Evolutionary conservation across 495 filamentous ascomycete genomes (phyloP).

Genomic region (Hypoxylon fuscum): DNA sequence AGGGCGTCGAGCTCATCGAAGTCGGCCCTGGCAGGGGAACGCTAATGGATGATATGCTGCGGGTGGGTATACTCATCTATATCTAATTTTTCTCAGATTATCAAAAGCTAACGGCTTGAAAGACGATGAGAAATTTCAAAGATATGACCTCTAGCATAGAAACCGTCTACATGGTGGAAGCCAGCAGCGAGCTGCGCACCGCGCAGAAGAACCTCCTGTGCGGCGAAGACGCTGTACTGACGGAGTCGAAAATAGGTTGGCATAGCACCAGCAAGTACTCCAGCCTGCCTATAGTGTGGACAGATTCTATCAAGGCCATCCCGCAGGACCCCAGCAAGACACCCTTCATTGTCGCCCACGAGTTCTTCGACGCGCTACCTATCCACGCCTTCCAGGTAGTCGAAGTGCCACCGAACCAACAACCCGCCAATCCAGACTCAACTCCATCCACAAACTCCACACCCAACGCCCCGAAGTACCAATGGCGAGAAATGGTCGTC

Average conservation of each 20-base stretch:
- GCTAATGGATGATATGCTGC: conserved; percentile 94
- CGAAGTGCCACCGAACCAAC: conserved; percentile 58
- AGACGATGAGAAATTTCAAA: conserved; percentile 88
- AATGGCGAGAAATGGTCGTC: conserved; percentile 92
- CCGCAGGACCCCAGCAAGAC: conserved; percentile 68
- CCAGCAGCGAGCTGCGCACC: conserved; percentile 76
- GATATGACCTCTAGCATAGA: conserved; percentile 79
- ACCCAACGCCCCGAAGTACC: conserved; percentile 62
- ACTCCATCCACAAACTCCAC: conserved; percentile 55
- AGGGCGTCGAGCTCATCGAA: conserved; percentile 86
- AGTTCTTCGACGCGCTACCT: conserved; percentile 99
- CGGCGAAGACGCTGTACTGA: conserved; percentile 71
- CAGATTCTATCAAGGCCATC: conserved; percentile 84
- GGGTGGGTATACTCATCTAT: conserved; percentile 63
- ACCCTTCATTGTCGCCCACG: conserved; percentile 94
- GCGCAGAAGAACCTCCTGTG: conserved; percentile 87
- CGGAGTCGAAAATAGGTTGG: conserved; percentile 77
- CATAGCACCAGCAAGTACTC: conserved; percentile 79
- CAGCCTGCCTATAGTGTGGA: conserved; percentile 81
- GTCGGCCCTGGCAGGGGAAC: conserved; percentile 95
- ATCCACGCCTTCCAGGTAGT: conserved; percentile 91
- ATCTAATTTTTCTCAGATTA: not conserved
- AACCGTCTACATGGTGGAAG: conserved; percentile 89
- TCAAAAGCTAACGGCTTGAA: conserved; percentile 16
- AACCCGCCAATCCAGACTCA: conserved; percentile 42